Conservation (phyloP, 208 protist species). For the Leishmania major region DNA sequence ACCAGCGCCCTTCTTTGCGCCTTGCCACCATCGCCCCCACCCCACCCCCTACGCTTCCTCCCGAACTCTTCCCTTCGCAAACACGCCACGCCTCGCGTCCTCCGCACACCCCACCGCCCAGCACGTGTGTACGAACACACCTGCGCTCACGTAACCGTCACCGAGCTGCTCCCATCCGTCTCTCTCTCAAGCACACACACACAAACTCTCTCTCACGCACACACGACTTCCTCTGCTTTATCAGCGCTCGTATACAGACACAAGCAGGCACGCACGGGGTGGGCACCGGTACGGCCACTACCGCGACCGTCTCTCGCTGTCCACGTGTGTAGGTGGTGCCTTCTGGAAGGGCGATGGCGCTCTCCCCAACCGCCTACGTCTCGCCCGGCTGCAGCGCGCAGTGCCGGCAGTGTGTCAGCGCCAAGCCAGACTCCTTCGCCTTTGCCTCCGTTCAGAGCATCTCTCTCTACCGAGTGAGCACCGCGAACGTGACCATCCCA, state of each 20-base stretch:
- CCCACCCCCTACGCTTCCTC: background rate
- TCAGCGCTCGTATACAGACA: background rate
- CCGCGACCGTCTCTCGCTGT: background rate
- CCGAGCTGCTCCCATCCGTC: background rate
- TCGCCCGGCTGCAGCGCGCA: constrained; percentile 70
- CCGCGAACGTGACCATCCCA: constrained; percentile 30
- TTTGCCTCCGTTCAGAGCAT: constrained; percentile 63
- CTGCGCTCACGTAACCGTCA: no score
- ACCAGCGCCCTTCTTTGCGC: background rate
- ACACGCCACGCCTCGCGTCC: no score
- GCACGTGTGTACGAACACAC: background rate
- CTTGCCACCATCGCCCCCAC: background rate
- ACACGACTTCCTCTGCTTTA: no score
- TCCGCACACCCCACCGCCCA: no score
- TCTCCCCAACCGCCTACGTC: constrained; percentile 67
- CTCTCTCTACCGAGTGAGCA: constrained; percentile 53
- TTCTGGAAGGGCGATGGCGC: constrained; percentile 42
- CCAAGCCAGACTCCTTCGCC: constrained; percentile 57
- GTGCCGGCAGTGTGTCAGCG: constrained; percentile 55
- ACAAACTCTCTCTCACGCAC: no score
- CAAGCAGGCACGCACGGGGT: background rate
- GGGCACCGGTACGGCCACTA: background rate
- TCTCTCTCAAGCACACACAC: background rate
- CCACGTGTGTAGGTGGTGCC: background rate
- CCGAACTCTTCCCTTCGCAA: background rate